A percentile compares a stretch with the other conserved stretches of the same genome.
Conservation (phyloP, 2,329 filamentous ascomycete species). For the Fusarium albosuccineum region DNA sequence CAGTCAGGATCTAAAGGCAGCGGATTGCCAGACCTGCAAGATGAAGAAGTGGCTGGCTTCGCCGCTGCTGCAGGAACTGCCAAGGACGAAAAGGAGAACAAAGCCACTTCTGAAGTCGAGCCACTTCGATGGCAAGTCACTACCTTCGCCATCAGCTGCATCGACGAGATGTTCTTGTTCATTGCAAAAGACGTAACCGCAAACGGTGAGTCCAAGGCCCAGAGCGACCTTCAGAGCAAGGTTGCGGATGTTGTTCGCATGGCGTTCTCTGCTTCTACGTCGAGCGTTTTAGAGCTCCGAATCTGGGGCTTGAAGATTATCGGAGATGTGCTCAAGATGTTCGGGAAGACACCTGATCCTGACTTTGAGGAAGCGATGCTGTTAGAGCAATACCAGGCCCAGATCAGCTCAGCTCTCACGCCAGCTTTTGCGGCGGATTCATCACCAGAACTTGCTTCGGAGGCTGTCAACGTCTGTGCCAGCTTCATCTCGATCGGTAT, state of each 20-base stretch:
- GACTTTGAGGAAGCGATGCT: slow-evolving; percentile 98
- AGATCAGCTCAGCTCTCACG: slow-evolving; percentile 96
- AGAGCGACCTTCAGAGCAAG: slow-evolving; percentile 81
- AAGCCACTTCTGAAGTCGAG: slow-evolving; percentile 77
- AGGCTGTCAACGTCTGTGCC: slow-evolving; percentile 97
- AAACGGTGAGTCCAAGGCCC: slow-evolving; percentile 82
- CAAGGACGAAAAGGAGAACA: slow-evolving; percentile 67
- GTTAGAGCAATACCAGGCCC: slow-evolving; percentile 97
- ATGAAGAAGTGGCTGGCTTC: slow-evolving; percentile 97
- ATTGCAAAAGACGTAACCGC: slow-evolving; percentile 83
- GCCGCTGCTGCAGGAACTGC: slow-evolving; percentile 77
- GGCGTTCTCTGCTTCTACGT: slow-evolving; percentile 97
- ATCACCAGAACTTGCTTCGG: slow-evolving; percentile 93
- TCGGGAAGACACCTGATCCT: slow-evolving; percentile 93
- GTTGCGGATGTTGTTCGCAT: slow-evolving; percentile 95
- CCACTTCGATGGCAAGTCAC: slow-evolving; percentile 95
- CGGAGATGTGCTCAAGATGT: slow-evolving; percentile 93
- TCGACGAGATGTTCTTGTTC: slow-evolving; percentile 84
- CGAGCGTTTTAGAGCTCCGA: slow-evolving; percentile 88
- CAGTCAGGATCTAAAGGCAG: slow-evolving; percentile 60
- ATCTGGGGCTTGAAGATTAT: slow-evolving; percentile 95
- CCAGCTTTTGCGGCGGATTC: slow-evolving; percentile 97
- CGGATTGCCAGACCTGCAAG: slow-evolving; percentile 82
- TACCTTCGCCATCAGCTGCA: slow-evolving; percentile 90
- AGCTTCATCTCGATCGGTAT: slow-evolving; percentile 98